These are phyloP conservation scores for Spergularia azorica DNA, from an alignment of 179 eudicot genomes.

Conservation along the genomic window DNA sequence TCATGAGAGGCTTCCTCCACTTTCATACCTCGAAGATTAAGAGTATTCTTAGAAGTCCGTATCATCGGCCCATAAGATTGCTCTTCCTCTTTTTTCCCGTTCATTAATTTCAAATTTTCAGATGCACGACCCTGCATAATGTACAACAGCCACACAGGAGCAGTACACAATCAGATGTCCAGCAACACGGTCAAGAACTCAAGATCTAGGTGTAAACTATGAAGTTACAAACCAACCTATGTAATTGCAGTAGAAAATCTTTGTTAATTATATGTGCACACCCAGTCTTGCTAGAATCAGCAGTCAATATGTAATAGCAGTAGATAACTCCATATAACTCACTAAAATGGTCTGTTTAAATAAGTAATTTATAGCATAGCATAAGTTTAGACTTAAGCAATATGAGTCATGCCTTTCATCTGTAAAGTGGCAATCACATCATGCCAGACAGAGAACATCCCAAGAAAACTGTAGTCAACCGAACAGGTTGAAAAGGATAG, in stretches of 20 bases:
- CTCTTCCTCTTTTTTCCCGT: conserved; percentile 38
- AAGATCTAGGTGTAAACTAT: background rate
- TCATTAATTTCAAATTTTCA: conserved; percentile 34
- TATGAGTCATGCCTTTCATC: background rate
- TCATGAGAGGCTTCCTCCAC: conserved; percentile 74
- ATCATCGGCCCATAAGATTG: conserved; percentile 58
- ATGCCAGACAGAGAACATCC: background rate
- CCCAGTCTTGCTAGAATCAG: too few relatives aligned
- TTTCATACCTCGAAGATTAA: conserved; percentile 87
- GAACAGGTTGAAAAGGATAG: background rate
- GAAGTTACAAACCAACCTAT: background rate
- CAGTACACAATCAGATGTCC: background rate
- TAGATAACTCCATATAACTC: background rate
- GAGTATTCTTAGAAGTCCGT: conserved; percentile 81
- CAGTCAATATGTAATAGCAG: too few relatives aligned
- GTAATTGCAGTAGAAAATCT: too few relatives aligned
- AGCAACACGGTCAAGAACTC: conserved; percentile 1
- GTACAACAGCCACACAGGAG: conserved; percentile 11
- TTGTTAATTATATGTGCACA: too few relatives aligned
- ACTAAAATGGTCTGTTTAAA: background rate
- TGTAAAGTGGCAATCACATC: background rate
- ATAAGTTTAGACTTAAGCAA: background rate
- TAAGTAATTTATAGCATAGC: background rate
- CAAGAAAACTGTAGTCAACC: background rate
- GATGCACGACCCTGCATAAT: conserved; percentile 40